These are phyloP conservation scores for Rosa persica DNA, from an alignment of 306 rosid species.

Conservation along the genomic window DNA sequence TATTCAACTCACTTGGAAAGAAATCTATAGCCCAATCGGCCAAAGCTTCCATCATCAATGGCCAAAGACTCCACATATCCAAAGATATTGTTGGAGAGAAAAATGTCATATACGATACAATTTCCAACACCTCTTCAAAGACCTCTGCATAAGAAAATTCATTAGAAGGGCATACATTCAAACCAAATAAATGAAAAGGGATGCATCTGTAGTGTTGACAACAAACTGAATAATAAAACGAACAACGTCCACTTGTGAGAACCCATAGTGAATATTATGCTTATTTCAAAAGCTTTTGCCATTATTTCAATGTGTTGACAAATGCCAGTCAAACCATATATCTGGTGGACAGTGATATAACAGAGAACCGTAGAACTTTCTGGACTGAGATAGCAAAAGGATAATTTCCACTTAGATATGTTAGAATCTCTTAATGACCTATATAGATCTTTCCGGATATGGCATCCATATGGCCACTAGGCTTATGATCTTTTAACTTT, in stretches of 20 bases:
- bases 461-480: background rate
- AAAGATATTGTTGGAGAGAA: conserved; percentile 87
- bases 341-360: background rate
- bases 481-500: background rate
- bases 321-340: background rate
- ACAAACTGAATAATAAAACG: background rate
- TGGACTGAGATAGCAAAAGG: background rate
- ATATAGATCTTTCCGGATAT: background rate
- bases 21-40: conserved; percentile 93
- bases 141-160: conserved; percentile 66
- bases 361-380: background rate
- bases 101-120: conserved; percentile 92
- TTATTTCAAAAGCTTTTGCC: background rate
- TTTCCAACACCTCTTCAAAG: conserved; percentile 96
- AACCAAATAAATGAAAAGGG: background rate
- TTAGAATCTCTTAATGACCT: background rate
- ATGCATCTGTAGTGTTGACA: background rate
- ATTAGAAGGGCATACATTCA: background rate
- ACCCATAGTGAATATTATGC: background rate
- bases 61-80: conserved; percentile 99
- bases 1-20: conserved; percentile 65
- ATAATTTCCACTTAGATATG: too few species aligned
- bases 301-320: background rate
- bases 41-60: conserved; percentile 91
- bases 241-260: background rate